Evolutionary conservation across 805 yeast genomes (phyloP).

Genomic region (Jamesozyma piceae): DNA sequence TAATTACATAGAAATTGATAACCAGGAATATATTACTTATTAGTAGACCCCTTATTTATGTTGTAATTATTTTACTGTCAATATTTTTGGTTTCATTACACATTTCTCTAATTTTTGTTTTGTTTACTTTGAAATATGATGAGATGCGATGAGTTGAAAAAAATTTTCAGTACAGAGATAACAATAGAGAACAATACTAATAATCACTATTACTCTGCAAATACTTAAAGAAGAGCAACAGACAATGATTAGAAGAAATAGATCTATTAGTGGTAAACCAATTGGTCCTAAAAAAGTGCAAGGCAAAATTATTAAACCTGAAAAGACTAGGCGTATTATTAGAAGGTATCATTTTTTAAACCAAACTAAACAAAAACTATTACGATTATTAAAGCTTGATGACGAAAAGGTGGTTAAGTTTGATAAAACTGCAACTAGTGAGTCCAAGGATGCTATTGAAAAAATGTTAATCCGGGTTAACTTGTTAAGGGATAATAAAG

Average conservation of each 20-base stretch:
- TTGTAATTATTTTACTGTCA: too few species aligned
- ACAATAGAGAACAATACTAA: too few species aligned
- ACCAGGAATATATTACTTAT: too few species aligned
- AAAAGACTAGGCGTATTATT: conserved; percentile 63
- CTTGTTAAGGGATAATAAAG: conserved; percentile 7
- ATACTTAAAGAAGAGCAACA: too few species aligned
- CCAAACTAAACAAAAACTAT: conserved; percentile 41
- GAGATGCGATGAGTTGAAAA: neutral
- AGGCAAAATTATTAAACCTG: conserved; percentile 52
- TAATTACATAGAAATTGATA: too few species aligned
- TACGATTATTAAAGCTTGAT: conserved; percentile 24
- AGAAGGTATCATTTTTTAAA: conserved; percentile 67
- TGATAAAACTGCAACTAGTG: neutral
- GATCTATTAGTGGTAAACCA: conserved; percentile 30
- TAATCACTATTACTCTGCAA: too few species aligned
- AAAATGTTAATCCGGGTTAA: conserved; percentile 6
- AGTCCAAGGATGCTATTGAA: conserved; percentile 7
- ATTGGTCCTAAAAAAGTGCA: conserved; percentile 24
- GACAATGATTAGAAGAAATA: conserved; percentile 19
- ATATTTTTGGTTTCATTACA: too few species aligned
- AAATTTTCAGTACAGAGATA: too few species aligned
- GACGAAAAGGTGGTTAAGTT: conserved; percentile 1
- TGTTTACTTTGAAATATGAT: neutral
- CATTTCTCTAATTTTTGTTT: too few species aligned
- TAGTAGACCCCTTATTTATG: too few species aligned